Evolutionary conservation across 2,329 filamentous ascomycete genomes (phyloP), one percentile per base, ranked within the genome.

Genomic region (Fusarium virguliforme): DNA sequence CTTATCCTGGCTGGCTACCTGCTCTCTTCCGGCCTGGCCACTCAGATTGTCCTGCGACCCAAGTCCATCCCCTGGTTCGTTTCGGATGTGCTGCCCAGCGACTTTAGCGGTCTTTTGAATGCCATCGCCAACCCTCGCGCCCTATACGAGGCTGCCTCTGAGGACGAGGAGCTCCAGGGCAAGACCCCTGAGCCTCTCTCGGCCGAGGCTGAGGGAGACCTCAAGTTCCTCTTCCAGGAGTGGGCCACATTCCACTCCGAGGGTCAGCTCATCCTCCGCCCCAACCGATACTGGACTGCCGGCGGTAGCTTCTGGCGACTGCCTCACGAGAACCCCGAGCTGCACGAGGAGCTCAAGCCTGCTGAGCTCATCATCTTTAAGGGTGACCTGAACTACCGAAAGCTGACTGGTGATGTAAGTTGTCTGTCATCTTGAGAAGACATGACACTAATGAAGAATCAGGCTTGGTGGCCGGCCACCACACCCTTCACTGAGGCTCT

Each of bases 21-120:
- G 13, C 86, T 99, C 7, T 91, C 94, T 1, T 87, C 94, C 0
- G 93, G 92, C 1, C 89, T 99, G 6, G 96, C 96, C 0, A 98
- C 95, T 0, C 90, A 90, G 26, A 87, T 99, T 13, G 90, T 98
- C 22, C 87, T 99, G 9, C 95, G 97, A 77, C 95, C 96, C 57
- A 99, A 99, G 83, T 91, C 90, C 24, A 95, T 99, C 64, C 96
- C 96, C 1, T 99, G 96, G 96, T 99, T 98, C 79, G 96, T 99
- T 53, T 98, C 94, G 1, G 96, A 99, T 76, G 96, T 98, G 4
- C 82, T 97, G 10, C 95, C 95, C 0, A 87, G 85, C 41, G 96
- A 99, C 82, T 98, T 98, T 75, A 87, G 86, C 1, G 90, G 91
- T n/a, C 87, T 98, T 3, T 88, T 99, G 57, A 90, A 88, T 69